Base-by-base conservation (phyloP, 2,329 filamentous ascomycete species). In the Simplicillium aogashimaense region DNA sequence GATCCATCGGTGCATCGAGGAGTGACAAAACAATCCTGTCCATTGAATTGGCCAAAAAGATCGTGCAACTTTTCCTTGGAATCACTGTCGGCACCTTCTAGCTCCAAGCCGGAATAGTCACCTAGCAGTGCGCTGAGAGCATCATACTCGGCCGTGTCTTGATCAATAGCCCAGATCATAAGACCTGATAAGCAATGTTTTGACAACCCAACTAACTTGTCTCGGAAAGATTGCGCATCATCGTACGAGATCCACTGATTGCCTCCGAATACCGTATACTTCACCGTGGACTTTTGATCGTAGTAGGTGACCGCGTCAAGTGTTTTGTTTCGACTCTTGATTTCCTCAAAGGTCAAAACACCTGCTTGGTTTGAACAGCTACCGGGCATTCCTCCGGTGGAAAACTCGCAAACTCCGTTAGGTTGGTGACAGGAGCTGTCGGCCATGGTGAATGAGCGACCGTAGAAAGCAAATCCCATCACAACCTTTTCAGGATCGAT, bases 391-490 rank as follows among this genome's bases (percentile, higher is more conserved):
- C 44, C 50, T 32, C 47, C 41, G 36, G 42, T 43, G 14, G 37
- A n/a, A 44, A 53, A 45, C 13, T 44, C 36, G 42, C 50, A 53
- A 11, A 25, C 20, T 25, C 20, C 20, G 9, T 43, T 43, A 10
- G 41, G 41, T n/a, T 25, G 20, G 15, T 33, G 15, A 11, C 33
- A 39, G 9, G 17, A 28, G 3, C 42, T 13, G 29, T 46, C 37
- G 4, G 31, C n/a, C 16, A 50, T 40, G 4, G 42, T 45, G 20
- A 44, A 50, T 4, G 30, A 35, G 2, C 43, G 42, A 3, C 64
- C 63, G 40, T 69, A 69, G 34, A 63, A 66, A 1, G 51, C 60
- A 6, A 62, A 18, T 2, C 67, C 66, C 13, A 70, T 41, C 12
- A 53, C 53, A 11, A 72, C 52, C 30, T 67, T 62, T 0, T 43